Conservation (phyloP, 2,329 filamentous ascomycete species). For the Atkinsonella texensis region DNA sequence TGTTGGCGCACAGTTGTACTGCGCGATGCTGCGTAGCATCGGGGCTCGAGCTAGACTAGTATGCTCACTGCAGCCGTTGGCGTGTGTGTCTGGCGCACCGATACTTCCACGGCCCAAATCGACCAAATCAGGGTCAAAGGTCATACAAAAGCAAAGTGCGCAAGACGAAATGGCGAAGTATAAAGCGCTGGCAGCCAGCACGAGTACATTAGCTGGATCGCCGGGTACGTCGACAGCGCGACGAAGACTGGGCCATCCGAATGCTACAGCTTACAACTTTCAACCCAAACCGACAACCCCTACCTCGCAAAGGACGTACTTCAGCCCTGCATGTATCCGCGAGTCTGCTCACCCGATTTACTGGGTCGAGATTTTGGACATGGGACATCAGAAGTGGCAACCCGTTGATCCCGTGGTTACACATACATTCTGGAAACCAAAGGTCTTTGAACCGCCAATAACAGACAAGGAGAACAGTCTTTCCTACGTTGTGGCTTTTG, state of each 20-base stretch:
- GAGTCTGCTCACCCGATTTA: slow-evolving; percentile 76
- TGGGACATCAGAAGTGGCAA: slow-evolving; percentile 83
- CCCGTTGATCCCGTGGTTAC: slow-evolving; percentile 79
- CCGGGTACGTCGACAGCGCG: slow-evolving; percentile 26
- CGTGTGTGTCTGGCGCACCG: slow-evolving; percentile 48
- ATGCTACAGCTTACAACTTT: slow-evolving; percentile 40
- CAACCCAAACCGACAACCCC: slow-evolving; percentile 30
- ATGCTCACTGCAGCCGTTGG: slow-evolving; percentile 77
- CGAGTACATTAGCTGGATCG: slow-evolving; percentile 14
- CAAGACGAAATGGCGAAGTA: slow-evolving; percentile 11
- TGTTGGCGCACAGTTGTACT: slow-evolving; percentile 81
- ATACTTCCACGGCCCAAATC: slow-evolving; percentile 30
- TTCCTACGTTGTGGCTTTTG: slow-evolving; percentile 76
- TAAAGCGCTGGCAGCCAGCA: slow-evolving; percentile 28
- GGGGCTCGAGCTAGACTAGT: slow-evolving; percentile 74
- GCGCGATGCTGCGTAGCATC: slow-evolving; percentile 70
- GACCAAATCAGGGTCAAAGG: slow-evolving; percentile 17
- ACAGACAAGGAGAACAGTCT: slow-evolving; percentile 66
- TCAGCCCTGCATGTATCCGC: slow-evolving; percentile 33
- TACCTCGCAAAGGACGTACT: slow-evolving; percentile 18
- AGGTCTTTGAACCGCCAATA: slow-evolving; percentile 70
- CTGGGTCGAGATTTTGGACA: slow-evolving; percentile 88
- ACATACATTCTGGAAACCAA: slow-evolving; percentile 59
- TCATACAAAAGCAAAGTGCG: slow-evolving; percentile 20
- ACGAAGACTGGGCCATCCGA: slow-evolving; percentile 40